Percentiles rank a stretch among this genome's conserved stretches.
Evolutionary conservation across 106 monocot genomes (phyloP).

Genomic region (Acorus gramineus): DNA sequence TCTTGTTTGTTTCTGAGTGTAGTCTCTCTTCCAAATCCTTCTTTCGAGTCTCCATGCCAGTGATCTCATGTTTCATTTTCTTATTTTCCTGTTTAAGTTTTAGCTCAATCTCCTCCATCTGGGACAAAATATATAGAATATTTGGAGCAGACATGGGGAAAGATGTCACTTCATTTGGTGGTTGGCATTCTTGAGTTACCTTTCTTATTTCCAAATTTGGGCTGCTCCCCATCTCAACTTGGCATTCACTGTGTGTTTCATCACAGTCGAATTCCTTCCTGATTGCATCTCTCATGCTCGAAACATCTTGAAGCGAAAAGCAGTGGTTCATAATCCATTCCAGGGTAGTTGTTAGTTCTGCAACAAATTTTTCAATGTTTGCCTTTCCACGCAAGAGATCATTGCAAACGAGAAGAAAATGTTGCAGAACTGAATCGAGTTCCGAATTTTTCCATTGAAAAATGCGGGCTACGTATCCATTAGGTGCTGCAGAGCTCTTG

Average conservation of each 20-base stretch:
- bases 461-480: constrained; percentile 20
- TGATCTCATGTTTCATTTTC: constrained; percentile 9
- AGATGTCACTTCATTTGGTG: neutral
- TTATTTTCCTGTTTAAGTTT: constrained; percentile 22
- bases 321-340: constrained; percentile 56
- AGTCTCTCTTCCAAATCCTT: constrained; percentile 16
- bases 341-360: constrained; percentile 32
- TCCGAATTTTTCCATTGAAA: constrained; percentile 54
- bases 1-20: constrained; percentile 2
- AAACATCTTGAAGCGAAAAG: constrained; percentile 55
- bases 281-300: constrained; percentile 35
- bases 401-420: constrained; percentile 41
- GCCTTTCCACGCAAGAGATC: constrained; percentile 33
- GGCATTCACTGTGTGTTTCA: constrained; percentile 16
- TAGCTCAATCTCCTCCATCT: constrained; percentile 12
- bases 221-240: constrained; percentile 11
- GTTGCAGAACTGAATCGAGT: constrained; percentile 28
- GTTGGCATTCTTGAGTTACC: constrained; percentile 8
- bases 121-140: constrained; percentile 3
- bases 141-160: constrained; percentile 1
- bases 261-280: constrained; percentile 23
- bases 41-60: constrained; percentile 6
- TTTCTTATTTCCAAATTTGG: constrained; percentile 7
- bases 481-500: constrained; percentile 2
- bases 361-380: constrained; percentile 27